Conservation (phyloP, 805 yeast species). For the Tanozyma kutaoensis region DNA sequence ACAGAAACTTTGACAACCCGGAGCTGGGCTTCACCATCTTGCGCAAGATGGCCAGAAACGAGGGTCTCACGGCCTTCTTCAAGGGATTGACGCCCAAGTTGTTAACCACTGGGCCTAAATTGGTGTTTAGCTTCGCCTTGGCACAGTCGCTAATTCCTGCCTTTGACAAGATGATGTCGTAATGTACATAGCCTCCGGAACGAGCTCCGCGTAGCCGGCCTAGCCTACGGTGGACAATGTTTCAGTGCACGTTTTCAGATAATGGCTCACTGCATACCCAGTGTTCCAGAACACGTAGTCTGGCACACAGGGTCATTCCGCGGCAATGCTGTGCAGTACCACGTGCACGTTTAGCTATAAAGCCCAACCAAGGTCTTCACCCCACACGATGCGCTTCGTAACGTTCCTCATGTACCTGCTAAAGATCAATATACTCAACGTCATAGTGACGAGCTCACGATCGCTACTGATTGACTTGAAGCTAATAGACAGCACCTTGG, state of each 20-base stretch:
- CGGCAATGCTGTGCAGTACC: no score
- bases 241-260: no score
- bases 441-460: conserved; percentile 20
- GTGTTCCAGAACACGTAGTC: no score
- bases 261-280: no score
- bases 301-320: no score
- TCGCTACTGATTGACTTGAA: conserved; percentile 16
- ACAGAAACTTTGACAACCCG: conserved; percentile 89
- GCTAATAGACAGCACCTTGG: conserved; percentile 18
- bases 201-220: no score
- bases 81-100: conserved; percentile 95
- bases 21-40: conserved; percentile 87
- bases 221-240: no score
- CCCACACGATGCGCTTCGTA: background rate
- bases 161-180: conserved; percentile 58
- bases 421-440: conserved; percentile 22
- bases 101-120: conserved; percentile 95
- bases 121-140: conserved; percentile 94
- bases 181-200: no score
- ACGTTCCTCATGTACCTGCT: conserved; percentile 16
- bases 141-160: conserved; percentile 97
- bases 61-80: conserved; percentile 84
- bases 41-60: conserved; percentile 85
- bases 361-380: background rate
- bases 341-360: no score